Percentiles rank a stretch among this genome's conserved stretches.
Evolutionary conservation across 78 protist genomes (phyloP).

Genomic region (Monosiga brevicollis): DNA sequence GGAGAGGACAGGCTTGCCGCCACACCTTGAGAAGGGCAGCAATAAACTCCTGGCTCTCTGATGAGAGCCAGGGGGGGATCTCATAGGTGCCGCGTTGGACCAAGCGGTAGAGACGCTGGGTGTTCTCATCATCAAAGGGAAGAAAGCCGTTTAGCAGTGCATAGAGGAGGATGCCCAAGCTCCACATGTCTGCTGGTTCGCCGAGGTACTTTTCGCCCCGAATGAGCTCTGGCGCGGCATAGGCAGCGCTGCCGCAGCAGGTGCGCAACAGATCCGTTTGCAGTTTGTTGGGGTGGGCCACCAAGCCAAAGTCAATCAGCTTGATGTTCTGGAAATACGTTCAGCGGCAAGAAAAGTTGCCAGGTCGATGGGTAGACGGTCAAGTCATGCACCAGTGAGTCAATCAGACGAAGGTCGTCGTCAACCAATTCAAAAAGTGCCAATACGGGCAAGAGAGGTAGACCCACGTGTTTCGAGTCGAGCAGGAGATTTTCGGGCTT

Average conservation of each 20-base stretch:
- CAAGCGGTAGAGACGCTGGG: conserved; percentile 80
- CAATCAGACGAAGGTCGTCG: no score
- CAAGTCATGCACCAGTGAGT: no score
- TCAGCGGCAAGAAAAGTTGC: no score
- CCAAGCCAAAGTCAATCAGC: conserved; percentile 79
- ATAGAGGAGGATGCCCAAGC: conserved; percentile 66
- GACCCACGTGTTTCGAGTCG: conserved; percentile 24
- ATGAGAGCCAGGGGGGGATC: conserved; percentile 35
- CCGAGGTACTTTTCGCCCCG: conserved; percentile 20
- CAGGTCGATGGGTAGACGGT: no score
- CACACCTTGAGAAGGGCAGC: conserved; percentile 56
- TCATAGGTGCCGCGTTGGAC: conserved; percentile 55
- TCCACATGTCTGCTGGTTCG: conserved; percentile 10
- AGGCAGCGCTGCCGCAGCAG: conserved; percentile 49
- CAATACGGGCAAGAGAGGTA: no score
- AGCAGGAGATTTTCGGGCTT: conserved; percentile 75
- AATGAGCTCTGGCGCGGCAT: conserved; percentile 68
- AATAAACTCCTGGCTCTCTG: conserved; percentile 39
- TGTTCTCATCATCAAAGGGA: conserved; percentile 94
- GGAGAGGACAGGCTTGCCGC: background rate
- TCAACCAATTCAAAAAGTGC: no score
- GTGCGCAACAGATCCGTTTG: conserved; percentile 9
- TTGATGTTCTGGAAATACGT: conserved; percentile 51
- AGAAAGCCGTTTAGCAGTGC: conserved; percentile 91
- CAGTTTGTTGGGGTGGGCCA: background rate